These are phyloP conservation scores for Sequoiadendron giganteum DNA, from an alignment of 75 land plant genomes.

Conservation along the genomic window DNA sequence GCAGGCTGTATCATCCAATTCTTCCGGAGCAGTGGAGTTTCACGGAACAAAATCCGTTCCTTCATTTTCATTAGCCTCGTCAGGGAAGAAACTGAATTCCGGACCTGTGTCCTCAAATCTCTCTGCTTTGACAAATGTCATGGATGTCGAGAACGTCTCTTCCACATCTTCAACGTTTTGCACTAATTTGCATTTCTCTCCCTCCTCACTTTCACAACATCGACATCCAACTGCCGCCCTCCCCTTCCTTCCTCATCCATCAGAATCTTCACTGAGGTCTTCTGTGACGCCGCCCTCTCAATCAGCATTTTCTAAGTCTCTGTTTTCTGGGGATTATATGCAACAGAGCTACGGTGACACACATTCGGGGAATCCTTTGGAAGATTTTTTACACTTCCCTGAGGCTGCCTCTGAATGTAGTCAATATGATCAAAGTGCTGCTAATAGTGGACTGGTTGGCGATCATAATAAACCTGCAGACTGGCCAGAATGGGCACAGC, in stretches of 20 bases:
- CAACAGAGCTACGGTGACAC: slow-evolving; percentile 4
- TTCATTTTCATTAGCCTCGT: neutral
- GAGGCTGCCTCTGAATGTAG: slow-evolving; percentile 10
- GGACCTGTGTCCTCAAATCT: neutral
- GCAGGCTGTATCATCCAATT: slow-evolving; percentile 4
- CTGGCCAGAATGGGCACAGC: slow-evolving; percentile 11
- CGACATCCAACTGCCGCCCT: neutral
- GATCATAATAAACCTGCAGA: neutral
- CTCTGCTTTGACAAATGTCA: slow-evolving; percentile 4
- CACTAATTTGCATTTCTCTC: slow-evolving; percentile 6
- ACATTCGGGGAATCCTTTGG: slow-evolving; percentile 10
- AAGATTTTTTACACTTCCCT: neutral
- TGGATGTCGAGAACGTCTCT: slow-evolving; percentile 2
- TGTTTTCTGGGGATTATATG: slow-evolving; percentile 12
- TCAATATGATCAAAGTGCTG: neutral
- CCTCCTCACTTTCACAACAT: slow-evolving; percentile 10
- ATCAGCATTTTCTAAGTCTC: slow-evolving; percentile 10
- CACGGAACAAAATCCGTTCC: neutral
- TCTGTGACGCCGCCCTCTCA: slow-evolving; percentile 6
- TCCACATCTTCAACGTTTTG: slow-evolving; percentile 11
- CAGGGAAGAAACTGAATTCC: slow-evolving; percentile 4
- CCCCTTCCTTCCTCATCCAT: slow-evolving; percentile 10
- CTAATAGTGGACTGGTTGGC: neutral
- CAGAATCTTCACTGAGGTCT: slow-evolving; percentile 6
- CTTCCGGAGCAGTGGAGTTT: slow-evolving; percentile 1